Evolutionary conservation across 2,329 filamentous ascomycete species (phyloP).

Genomic region (Talaromyces verruculosus): DNA sequence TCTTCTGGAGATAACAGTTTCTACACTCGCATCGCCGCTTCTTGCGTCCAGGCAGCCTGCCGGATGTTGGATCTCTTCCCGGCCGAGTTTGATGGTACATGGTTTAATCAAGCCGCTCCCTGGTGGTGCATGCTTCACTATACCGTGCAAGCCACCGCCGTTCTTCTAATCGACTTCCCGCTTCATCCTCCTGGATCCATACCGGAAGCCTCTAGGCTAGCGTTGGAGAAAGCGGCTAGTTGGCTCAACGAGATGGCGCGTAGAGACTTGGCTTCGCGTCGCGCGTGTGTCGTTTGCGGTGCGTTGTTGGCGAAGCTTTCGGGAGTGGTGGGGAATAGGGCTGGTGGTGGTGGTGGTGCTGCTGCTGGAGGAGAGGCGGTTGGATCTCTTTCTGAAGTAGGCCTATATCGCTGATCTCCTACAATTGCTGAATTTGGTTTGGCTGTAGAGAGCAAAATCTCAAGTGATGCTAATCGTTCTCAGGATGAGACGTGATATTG

Average conservation of each 20-base stretch:
- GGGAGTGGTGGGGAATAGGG: neutral
- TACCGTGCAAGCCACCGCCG: constrained; percentile 41
- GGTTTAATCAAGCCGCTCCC: constrained; percentile 34
- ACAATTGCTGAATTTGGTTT: neutral
- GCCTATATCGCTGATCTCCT: constrained; percentile 12
- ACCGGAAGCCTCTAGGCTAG: neutral
- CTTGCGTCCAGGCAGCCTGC: constrained; percentile 40
- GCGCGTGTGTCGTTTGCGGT: constrained; percentile 36
- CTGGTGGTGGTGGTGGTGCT: neutral
- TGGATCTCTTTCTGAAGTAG: constrained; percentile 16
- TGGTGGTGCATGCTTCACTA: constrained; percentile 47
- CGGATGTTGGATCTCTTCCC: constrained; percentile 40
- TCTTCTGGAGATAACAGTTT: constrained; percentile 30
- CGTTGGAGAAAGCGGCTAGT: constrained; percentile 17
- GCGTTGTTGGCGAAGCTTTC: constrained; percentile 14
- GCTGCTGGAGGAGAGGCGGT: neutral
- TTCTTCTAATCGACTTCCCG: constrained; percentile 37
- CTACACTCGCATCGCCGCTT: constrained; percentile 36
- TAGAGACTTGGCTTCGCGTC: constrained; percentile 35
- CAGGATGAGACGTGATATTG: constrained; percentile 7
- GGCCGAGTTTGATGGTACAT: constrained; percentile 32
- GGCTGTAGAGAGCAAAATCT: neutral
- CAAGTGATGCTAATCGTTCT: constrained; percentile 10
- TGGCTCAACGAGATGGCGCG: constrained; percentile 32
- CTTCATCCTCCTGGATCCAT: neutral